Evolutionary conservation across 2,329 filamentous ascomycete genomes (phyloP).

Genomic region (Fusarium sp.): DNA sequence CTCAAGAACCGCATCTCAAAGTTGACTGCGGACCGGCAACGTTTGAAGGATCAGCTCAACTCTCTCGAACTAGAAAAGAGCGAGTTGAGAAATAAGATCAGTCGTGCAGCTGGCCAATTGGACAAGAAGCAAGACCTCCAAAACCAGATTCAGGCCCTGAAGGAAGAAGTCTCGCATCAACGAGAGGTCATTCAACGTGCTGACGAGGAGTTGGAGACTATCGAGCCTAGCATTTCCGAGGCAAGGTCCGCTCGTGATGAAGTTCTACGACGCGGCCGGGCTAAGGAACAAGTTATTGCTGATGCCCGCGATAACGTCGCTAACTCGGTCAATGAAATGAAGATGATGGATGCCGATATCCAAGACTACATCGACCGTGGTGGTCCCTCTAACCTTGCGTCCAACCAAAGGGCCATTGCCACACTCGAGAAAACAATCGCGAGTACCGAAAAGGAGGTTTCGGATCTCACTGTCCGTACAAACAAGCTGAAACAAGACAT

Average conservation of each 20-base stretch:
- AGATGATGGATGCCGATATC: constrained; percentile 80
- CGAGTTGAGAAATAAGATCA: constrained; percentile 79
- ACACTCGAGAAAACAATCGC: constrained; percentile 74
- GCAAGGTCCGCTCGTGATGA: constrained; percentile 83
- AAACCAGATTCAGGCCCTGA: constrained; percentile 78
- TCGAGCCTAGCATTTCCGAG: constrained; percentile 80
- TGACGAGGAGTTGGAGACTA: constrained; percentile 78
- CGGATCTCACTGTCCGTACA: constrained; percentile 73
- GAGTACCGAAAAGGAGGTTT: constrained; percentile 74
- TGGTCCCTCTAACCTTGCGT: constrained; percentile 76
- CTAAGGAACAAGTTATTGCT: constrained; percentile 77
- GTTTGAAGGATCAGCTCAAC: constrained; percentile 74
- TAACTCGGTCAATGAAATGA: constrained; percentile 81
- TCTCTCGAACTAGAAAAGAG: constrained; percentile 81
- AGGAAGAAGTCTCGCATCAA: constrained; percentile 74
- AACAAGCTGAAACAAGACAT: constrained; percentile 83
- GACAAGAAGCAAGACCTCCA: constrained; percentile 82
- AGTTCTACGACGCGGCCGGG: constrained; percentile 75
- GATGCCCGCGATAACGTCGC: constrained; percentile 77
- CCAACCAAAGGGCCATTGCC: constrained; percentile 76
- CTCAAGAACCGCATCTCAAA: constrained; percentile 74
- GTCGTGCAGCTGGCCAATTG: constrained; percentile 76
- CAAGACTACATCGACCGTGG: constrained; percentile 81
- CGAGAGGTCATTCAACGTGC: constrained; percentile 75
- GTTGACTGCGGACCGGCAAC: constrained; percentile 76